These are phyloP conservation scores for Daldinia childiae DNA, from an alignment of 495 filamentous ascomycete species.

Conservation along the genomic window DNA sequence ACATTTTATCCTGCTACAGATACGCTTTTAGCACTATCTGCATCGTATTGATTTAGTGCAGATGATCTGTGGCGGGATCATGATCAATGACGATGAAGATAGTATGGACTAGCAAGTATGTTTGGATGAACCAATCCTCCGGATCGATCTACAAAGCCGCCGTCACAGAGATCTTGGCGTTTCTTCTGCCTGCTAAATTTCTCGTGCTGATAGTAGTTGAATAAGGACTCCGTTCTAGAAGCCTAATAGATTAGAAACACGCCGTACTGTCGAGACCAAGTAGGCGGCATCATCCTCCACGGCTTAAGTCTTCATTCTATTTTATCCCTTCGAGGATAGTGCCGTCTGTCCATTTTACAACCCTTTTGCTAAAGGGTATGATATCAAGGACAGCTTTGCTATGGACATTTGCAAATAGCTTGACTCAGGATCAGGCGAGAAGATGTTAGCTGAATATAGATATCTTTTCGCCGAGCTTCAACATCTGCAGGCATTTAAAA, in stretches of 20 bases:
- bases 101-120: conserved; percentile 1
- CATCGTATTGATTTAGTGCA: conserved; percentile 2
- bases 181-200: conserved; percentile 9
- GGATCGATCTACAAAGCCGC: conserved; percentile 26
- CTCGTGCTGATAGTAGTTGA: not conserved
- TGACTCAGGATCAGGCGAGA: not conserved
- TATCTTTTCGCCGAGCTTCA: not conserved
- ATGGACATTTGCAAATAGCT: not conserved
- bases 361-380: not conserved
- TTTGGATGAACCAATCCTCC: conserved; percentile 7
- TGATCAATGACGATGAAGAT: conserved; percentile 16
- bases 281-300: not conserved
- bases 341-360: not conserved
- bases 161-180: conserved; percentile 21
- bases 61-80: conserved; percentile 8
- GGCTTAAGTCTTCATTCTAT: not conserved
- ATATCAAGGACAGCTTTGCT: not conserved
- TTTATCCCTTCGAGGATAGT: not conserved
- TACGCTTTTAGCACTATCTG: conserved; percentile 10
- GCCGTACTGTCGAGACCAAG: no score
- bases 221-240: not conserved
- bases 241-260: not conserved
- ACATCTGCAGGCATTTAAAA: not conserved
- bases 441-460: not conserved
- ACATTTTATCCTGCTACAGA: not conserved